Evolutionary conservation across 2,329 filamentous ascomycete species (phyloP).

Genomic region (Arthroderma uncinatum): DNA sequence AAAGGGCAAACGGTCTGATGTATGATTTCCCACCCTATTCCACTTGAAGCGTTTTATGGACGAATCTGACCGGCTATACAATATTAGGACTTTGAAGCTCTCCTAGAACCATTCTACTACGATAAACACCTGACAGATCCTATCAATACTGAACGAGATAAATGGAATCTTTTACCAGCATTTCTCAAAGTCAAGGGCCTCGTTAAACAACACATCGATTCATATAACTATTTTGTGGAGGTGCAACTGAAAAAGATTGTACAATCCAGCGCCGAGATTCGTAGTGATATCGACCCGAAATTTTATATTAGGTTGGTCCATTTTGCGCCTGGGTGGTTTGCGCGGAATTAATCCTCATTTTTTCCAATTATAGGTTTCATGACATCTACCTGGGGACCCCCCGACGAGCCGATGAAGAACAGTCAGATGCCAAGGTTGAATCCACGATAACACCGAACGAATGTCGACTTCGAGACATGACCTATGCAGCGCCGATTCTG

Average conservation of each 20-base stretch:
- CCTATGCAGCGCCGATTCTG: conserved; percentile 89
- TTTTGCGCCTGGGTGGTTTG: neutral
- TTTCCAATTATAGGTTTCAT: conserved; percentile 45
- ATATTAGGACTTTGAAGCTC: conserved; percentile 44
- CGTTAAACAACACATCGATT: conserved; percentile 96
- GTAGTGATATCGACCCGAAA: conserved; percentile 82
- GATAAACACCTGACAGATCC: conserved; percentile 57
- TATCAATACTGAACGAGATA: conserved; percentile 64
- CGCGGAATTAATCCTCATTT: neutral
- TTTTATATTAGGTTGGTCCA: conserved; percentile 66
- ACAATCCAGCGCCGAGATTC: conserved; percentile 74
- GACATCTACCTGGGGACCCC: conserved; percentile 81
- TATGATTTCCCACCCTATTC: neutral
- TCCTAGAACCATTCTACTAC: conserved; percentile 60
- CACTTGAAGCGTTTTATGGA: neutral
- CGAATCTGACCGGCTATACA: neutral
- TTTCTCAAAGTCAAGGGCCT: conserved; percentile 96
- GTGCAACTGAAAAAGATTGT: conserved; percentile 96
- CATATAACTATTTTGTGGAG: conserved; percentile 96
- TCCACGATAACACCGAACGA: conserved; percentile 78
- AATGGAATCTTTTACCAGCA: conserved; percentile 94
- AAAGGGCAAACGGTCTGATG: conserved; percentile 8
- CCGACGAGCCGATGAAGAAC: conserved; percentile 63
- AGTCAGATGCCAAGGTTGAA: conserved; percentile 46
- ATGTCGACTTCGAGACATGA: conserved; percentile 90